Conservation (phyloP, 108 stramenopile species). For the Schizochytrium sp. region DNA sequence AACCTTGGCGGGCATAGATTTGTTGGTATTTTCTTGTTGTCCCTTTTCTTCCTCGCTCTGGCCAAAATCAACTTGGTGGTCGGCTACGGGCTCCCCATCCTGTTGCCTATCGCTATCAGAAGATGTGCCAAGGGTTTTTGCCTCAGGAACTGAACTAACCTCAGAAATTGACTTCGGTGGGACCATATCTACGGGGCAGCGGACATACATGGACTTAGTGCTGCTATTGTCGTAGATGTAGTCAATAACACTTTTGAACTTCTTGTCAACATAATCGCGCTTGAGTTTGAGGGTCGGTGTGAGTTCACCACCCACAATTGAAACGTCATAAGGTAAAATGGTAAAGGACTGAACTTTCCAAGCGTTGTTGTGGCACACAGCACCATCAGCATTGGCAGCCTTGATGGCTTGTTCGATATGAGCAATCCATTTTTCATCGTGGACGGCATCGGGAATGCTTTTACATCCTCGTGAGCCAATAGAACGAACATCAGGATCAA, state of each 20-base stretch:
- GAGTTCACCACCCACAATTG: constrained; percentile 80
- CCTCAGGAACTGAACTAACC: too few species aligned
- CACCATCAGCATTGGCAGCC: constrained; percentile 29
- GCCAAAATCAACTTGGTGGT: too few species aligned
- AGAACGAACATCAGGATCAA: constrained; percentile 6
- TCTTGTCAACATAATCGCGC: constrained; percentile 76
- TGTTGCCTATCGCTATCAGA: too few species aligned
- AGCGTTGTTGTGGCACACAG: constrained; percentile 76
- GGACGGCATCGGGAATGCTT: not conserved
- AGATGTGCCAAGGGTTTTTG: too few species aligned
- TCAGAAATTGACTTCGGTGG: not conserved
- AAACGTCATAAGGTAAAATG: constrained; percentile 77
- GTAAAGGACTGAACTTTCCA: constrained; percentile 78
- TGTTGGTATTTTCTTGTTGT: too few species aligned
- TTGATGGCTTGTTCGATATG: not conserved
- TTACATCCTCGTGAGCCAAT: not conserved
- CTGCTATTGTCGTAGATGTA: constrained; percentile 64
- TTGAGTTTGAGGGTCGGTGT: constrained; percentile 87
- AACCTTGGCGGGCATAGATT: too few species aligned
- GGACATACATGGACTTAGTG: not conserved
- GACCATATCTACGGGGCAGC: not conserved
- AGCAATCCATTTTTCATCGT: constrained; percentile 39
- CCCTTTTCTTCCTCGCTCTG: too few species aligned
- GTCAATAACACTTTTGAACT: constrained; percentile 75
- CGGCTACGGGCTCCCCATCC: too few species aligned